phyloP scores from a whole-genome alignment of 345 rosid genomes.

The Populus simonii region DNA sequence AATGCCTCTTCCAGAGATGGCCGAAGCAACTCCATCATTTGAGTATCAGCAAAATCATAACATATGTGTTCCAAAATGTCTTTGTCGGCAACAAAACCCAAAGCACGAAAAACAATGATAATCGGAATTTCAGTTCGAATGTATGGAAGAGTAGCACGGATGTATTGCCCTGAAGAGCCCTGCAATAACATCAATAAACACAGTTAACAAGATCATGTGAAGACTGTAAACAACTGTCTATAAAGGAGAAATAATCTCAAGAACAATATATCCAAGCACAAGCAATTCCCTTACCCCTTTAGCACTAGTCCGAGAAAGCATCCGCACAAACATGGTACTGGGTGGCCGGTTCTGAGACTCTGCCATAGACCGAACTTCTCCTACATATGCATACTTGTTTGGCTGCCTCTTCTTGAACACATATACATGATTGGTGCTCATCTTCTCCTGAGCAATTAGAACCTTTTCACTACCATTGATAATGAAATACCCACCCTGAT shows the following conservation, averaged over 20 bases:
- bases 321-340: slow-evolving; percentile 96
- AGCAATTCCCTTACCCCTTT: slow-evolving; percentile 66
- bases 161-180: slow-evolving; percentile 97
- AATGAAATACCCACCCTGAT: slow-evolving; percentile 97
- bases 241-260: background rate
- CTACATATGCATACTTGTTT: slow-evolving; percentile 85
- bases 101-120: slow-evolving; percentile 90
- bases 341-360: slow-evolving; percentile 95
- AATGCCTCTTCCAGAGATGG: slow-evolving; percentile 98
- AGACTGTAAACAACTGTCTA: background rate
- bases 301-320: slow-evolving; percentile 97
- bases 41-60: slow-evolving; percentile 81
- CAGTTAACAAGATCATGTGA: background rate
- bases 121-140: slow-evolving; percentile 97
- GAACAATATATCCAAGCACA: background rate
- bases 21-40: slow-evolving; percentile 97
- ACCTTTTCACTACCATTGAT: slow-evolving; percentile 99
- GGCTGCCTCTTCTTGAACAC: slow-evolving; percentile 99
- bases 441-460: slow-evolving; percentile 97
- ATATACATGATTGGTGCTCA: slow-evolving; percentile 97
- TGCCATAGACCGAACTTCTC: slow-evolving; percentile 96
- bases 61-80: slow-evolving; percentile 94
- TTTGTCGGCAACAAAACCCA: slow-evolving; percentile 97
- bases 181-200: slow-evolving; percentile 33
- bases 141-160: slow-evolving; percentile 93